Percentiles rank a stretch among this genome's conserved stretches.
Conservation (phyloP, 2,329 filamentous ascomycete genomes). For the Coleophoma crateriformis region DNA sequence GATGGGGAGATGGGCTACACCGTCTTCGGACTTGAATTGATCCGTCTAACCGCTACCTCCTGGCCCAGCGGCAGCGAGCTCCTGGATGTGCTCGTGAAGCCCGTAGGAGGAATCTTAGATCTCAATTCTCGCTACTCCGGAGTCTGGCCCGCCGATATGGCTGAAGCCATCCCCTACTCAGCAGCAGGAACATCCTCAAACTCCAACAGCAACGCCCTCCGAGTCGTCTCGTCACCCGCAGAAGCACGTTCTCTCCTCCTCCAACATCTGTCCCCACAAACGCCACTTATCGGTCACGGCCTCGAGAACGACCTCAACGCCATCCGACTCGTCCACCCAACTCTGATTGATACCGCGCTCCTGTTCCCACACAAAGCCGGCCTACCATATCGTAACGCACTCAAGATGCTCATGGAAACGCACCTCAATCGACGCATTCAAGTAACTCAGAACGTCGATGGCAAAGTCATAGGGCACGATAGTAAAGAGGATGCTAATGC, state of each 20-base stretch:
- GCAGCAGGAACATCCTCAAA: conserved; percentile 13
- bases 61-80: conserved; percentile 76
- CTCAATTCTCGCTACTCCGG: conserved; percentile 92
- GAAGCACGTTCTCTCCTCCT: conserved; percentile 75
- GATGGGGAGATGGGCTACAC: conserved; percentile 99
- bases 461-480: conserved; percentile 64
- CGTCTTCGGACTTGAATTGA: conserved; percentile 77
- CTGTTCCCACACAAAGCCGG: conserved; percentile 76
- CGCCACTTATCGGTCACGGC: conserved; percentile 85
- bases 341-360: conserved; percentile 78
- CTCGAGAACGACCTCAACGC: conserved; percentile 94
- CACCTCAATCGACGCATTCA: conserved; percentile 76
- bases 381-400: conserved; percentile 69
- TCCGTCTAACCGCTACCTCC: conserved; percentile 80
- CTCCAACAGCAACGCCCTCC: conserved; percentile 40
- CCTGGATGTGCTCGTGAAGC: conserved; percentile 79
- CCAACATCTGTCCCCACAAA: conserved; percentile 65
- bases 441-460: conserved; percentile 39
- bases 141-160: conserved; percentile 72
- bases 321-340: conserved; percentile 77
- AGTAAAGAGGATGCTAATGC: conserved; percentile 87
- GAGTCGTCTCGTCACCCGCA: conserved; percentile 70
- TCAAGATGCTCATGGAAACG: conserved; percentile 69
- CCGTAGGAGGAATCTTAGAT: conserved; percentile 78
- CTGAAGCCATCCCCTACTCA: conserved; percentile 56